Conservation (phyloP, 352 stramenopile species). For the Globisporangium viniferum region DNA sequence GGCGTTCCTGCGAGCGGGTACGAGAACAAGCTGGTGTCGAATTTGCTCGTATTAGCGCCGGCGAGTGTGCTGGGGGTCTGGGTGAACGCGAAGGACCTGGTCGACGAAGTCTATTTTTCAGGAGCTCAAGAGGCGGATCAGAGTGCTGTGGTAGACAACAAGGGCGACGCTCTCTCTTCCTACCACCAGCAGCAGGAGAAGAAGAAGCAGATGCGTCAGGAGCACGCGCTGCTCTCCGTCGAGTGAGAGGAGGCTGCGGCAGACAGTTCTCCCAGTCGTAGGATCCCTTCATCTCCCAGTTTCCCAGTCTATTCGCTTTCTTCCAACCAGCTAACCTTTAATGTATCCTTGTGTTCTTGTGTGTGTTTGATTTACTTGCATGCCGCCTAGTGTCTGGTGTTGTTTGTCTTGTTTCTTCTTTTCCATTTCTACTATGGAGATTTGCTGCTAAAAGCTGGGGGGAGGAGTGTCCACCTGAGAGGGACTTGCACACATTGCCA, state of each 20-base stretch:
- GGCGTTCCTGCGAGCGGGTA: slow-evolving; percentile 50
- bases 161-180: background rate
- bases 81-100: slow-evolving; percentile 38
- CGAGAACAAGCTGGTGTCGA: slow-evolving; percentile 47
- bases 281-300: too few species aligned
- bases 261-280: background rate
- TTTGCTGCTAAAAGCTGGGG: too few species aligned
- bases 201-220: slow-evolving; percentile 3
- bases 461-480: too few species aligned
- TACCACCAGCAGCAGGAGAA: background rate
- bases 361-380: too few species aligned
- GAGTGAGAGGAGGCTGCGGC: background rate
- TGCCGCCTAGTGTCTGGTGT: too few species aligned
- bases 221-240: slow-evolving; percentile 13
- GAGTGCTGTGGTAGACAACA: background rate
- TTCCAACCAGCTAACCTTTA: background rate
- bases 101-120: slow-evolving; percentile 36
- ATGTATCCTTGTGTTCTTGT: background rate
- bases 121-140: background rate
- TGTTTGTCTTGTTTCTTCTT: too few species aligned
- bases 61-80: slow-evolving; percentile 38
- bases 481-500: too few species aligned
- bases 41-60: slow-evolving; percentile 28
- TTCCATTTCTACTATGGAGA: too few species aligned
- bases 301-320: background rate